Conservation (phyloP, 2,329 filamentous ascomycete genomes). For the Ophiostoma sp. region DNA sequence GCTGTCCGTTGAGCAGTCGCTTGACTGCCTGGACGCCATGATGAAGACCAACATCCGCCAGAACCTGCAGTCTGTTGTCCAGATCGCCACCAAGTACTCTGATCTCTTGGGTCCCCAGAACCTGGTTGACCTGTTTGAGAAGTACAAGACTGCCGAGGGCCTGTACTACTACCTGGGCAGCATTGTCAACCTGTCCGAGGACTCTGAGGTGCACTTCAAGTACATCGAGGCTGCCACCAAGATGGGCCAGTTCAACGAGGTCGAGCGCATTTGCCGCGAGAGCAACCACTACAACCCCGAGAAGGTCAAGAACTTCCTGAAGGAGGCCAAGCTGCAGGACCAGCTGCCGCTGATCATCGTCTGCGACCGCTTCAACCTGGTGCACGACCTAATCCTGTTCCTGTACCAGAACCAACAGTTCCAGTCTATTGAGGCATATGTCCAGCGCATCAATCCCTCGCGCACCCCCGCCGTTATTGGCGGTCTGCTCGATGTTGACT, state of each 20-base stretch:
- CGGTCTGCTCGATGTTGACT: constrained; percentile 91
- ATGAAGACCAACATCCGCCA: constrained; percentile 93
- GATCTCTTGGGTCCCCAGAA: constrained; percentile 83
- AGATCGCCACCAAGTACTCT: constrained; percentile 95
- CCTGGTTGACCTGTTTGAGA: constrained; percentile 91
- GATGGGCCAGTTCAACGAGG: constrained; percentile 90
- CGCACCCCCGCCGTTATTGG: constrained; percentile 90
- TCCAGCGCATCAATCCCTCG: constrained; percentile 90
- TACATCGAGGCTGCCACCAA: constrained; percentile 96
- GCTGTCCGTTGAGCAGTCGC: constrained; percentile 87
- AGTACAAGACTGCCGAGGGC: constrained; percentile 94
- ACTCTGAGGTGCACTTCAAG: constrained; percentile 96
- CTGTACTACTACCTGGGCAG: constrained; percentile 98
- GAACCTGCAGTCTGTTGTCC: constrained; percentile 89
- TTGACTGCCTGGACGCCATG: constrained; percentile 95
- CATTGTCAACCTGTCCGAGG: constrained; percentile 94
- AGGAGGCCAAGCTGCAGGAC: constrained; percentile 87
- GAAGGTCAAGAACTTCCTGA: constrained; percentile 98
- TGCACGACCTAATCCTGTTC: constrained; percentile 92
- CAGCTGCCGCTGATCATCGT: constrained; percentile 96
- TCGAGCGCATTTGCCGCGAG: constrained; percentile 94
- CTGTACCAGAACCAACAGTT: constrained; percentile 99
- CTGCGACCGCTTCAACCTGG: constrained; percentile 98
- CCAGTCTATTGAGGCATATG: constrained; percentile 96
- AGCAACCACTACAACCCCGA: constrained; percentile 85